Percentiles rank a stretch among this genome's conserved stretches.
These are phyloP conservation scores for Fermentozyma sake DNA, from an alignment of 1,139 yeast species.

Conservation along the genomic window DNA sequence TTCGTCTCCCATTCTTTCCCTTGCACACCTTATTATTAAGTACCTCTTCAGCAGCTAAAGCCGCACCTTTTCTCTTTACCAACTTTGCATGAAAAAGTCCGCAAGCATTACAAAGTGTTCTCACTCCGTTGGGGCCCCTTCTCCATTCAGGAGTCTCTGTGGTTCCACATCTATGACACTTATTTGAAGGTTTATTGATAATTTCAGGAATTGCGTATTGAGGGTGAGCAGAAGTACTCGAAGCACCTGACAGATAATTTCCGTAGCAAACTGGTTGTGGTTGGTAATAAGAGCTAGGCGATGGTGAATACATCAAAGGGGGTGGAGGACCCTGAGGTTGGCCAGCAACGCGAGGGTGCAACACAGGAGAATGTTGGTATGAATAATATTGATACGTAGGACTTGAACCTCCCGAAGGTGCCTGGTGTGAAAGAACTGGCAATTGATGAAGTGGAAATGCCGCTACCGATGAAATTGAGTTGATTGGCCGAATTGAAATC, in stretches of 20 bases:
- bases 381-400: constrained; percentile 12
- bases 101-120: constrained; percentile 87
- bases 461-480: no score
- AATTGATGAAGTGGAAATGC: no score
- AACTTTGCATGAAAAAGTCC: constrained; percentile 79
- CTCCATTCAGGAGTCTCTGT: constrained; percentile 91
- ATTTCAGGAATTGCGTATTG: constrained; percentile 30
- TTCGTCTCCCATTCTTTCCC: constrained; percentile 45
- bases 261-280: no score
- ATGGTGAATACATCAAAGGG: not conserved
- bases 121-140: constrained; percentile 80
- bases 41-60: constrained; percentile 52
- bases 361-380: constrained; percentile 7
- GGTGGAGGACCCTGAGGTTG: constrained; percentile 3
- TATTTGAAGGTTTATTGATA: constrained; percentile 33
- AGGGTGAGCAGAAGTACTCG: constrained; percentile 9
- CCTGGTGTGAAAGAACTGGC: constrained; percentile 4
- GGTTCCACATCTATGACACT: constrained; percentile 71
- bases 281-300: no score
- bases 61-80: constrained; percentile 63
- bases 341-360: constrained; percentile 4
- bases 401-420: constrained; percentile 8
- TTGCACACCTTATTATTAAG: constrained; percentile 43
- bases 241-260: not conserved
- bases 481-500: no score